phyloP scores from a whole-genome alignment of 768 basidiomycete species.

The Suillus plorans region DNA sequence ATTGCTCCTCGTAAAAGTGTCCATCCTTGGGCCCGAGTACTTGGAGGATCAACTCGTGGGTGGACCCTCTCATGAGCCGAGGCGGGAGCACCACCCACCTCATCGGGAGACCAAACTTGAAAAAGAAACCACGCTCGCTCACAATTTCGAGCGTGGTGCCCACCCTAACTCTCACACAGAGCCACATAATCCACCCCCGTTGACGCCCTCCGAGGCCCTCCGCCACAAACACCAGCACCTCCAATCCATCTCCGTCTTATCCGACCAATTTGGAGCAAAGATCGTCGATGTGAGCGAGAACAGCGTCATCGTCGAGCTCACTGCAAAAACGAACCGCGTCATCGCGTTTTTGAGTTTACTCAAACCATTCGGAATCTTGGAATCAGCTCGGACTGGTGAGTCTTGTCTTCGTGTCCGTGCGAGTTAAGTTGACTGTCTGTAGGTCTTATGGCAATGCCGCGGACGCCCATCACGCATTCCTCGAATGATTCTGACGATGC shows the following conservation, averaged over 20 bases:
- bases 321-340: constrained; percentile 88
- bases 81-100: constrained; percentile 34
- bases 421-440: neutral
- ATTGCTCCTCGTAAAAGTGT: constrained; percentile 92
- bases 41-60: constrained; percentile 88
- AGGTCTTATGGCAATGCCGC: constrained; percentile 99
- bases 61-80: constrained; percentile 80
- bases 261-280: constrained; percentile 87
- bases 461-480: constrained; percentile 77
- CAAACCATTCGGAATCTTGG: constrained; percentile 93
- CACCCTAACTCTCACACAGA: constrained; percentile 34
- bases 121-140: constrained; percentile 70
- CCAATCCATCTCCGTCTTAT: constrained; percentile 81
- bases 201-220: constrained; percentile 83
- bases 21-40: constrained; percentile 96
- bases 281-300: constrained; percentile 95
- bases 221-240: constrained; percentile 88
- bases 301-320: constrained; percentile 92
- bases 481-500: constrained; percentile 58
- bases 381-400: constrained; percentile 91
- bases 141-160: constrained; percentile 70
- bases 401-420: constrained; percentile 13
- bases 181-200: constrained; percentile 18
- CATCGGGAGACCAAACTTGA: constrained; percentile 53
- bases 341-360: constrained; percentile 90